Evolutionary conservation across 208 protist species (phyloP).

Genomic region (Dictyostelium gargantuum): DNA sequence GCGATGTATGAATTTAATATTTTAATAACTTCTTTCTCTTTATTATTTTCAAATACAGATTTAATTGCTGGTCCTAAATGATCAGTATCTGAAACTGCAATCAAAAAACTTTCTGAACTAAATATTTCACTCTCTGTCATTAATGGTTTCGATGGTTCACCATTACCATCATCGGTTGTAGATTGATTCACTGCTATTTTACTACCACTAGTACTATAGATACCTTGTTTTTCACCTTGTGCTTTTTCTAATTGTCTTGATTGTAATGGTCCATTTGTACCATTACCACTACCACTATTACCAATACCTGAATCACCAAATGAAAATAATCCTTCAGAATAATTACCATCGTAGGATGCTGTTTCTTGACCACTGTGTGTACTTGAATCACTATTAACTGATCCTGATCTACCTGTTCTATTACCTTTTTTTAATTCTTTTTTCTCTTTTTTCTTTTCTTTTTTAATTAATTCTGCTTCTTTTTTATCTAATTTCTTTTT

Average conservation of each 20-base stretch:
- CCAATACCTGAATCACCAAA: not conserved
- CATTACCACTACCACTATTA: not conserved
- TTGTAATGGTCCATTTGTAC: not conserved
- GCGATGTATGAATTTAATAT: slow-evolving; percentile 12
- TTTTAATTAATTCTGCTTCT: not conserved
- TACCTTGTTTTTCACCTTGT: not conserved
- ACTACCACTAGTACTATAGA: not conserved
- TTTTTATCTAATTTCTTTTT: not conserved
- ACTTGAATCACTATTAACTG: not conserved
- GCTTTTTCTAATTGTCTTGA: not conserved
- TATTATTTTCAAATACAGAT: slow-evolving; percentile 42
- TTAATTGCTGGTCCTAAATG: slow-evolving; percentile 53
- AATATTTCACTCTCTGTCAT: not conserved
- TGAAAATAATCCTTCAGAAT: not conserved
- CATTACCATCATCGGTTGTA: not conserved
- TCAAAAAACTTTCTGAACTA: slow-evolving; percentile 9
- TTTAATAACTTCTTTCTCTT: slow-evolving; percentile 32
- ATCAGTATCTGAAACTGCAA: slow-evolving; percentile 41
- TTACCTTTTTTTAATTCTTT: not conserved
- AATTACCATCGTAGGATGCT: not conserved
- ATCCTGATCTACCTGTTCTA: not conserved
- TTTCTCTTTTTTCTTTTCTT: not conserved
- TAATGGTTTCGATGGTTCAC: not conserved
- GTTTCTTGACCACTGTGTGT: not conserved
- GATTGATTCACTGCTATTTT: not conserved